phyloP scores from a whole-genome alignment of 2,329 filamentous ascomycete genomes.

The Aspergillus neoniger region DNA sequence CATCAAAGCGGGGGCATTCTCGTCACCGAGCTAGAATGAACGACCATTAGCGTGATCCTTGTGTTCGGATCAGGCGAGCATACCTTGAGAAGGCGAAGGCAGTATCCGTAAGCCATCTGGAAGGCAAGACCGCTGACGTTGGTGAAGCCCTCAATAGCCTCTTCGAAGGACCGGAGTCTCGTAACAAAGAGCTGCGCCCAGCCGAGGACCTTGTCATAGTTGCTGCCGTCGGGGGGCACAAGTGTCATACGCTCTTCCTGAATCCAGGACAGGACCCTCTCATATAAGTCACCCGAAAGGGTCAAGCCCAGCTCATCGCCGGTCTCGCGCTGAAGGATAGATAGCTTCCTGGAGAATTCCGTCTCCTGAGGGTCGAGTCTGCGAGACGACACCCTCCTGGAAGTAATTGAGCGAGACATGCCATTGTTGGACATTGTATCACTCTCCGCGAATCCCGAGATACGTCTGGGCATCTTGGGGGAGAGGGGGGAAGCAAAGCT shows the following conservation, averaged over 20 bases:
- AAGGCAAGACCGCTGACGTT: constrained; percentile 46
- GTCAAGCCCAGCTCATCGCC: constrained; percentile 16
- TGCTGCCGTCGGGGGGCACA: constrained; percentile 44
- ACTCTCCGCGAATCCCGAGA: constrained; percentile 10
- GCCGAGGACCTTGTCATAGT: constrained; percentile 44
- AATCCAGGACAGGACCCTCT: constrained; percentile 34
- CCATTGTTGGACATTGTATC: constrained; percentile 12
- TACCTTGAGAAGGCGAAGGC: constrained; percentile 52
- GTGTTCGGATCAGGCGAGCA: not conserved
- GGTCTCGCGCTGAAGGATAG: constrained; percentile 17
- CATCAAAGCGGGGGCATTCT: constrained; percentile 52
- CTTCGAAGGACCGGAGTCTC: constrained; percentile 40
- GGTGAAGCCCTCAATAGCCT: constrained; percentile 39
- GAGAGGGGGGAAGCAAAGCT: constrained; percentile 9
- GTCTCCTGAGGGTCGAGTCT: constrained; percentile 13
- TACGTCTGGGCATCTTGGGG: constrained; percentile 8
- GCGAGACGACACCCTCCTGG: constrained; percentile 12
- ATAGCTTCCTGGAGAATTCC: constrained; percentile 18
- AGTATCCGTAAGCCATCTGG: constrained; percentile 53
- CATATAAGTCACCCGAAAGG: constrained; percentile 14
- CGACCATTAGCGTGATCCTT: not conserved
- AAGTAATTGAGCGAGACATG: constrained; percentile 11
- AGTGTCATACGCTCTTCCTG: constrained; percentile 41
- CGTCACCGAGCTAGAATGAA: constrained; percentile 47
- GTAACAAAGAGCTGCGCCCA: constrained; percentile 46